phyloP scores from a whole-genome alignment of 768 basidiomycete genomes.

The button mushroom (Agaricus bisporus) region DNA sequence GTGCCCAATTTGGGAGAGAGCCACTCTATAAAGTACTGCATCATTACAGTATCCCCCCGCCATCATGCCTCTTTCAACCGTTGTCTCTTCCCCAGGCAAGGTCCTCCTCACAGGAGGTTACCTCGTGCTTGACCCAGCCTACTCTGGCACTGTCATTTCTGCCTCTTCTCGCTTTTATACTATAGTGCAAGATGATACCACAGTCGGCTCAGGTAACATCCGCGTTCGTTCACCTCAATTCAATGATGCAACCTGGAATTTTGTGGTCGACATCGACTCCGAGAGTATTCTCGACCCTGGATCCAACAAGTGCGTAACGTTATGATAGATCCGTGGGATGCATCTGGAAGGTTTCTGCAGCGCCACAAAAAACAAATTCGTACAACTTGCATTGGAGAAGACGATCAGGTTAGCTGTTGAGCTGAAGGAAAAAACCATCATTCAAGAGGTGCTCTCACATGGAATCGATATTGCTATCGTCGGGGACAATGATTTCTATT shows the following conservation, averaged over 20 bases:
- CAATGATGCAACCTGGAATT: slow-evolving; percentile 70
- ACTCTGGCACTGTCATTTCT: slow-evolving; percentile 84
- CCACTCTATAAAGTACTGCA: slow-evolving; percentile 11
- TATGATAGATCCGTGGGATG: slow-evolving; percentile 8
- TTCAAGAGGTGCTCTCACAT: slow-evolving; percentile 35
- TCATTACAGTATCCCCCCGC: slow-evolving; percentile 11
- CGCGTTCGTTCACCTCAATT: slow-evolving; percentile 91
- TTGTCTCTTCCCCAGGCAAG: slow-evolving; percentile 91
- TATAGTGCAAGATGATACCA: slow-evolving; percentile 41
- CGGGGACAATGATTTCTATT: slow-evolving; percentile 98
- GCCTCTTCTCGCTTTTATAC: slow-evolving; percentile 95
- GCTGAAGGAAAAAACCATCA: slow-evolving; percentile 35
- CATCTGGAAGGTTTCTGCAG: slow-evolving; percentile 18
- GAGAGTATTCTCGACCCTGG: slow-evolving; percentile 26
- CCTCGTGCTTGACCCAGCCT: slow-evolving; percentile 85
- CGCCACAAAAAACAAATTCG: slow-evolving; percentile 79
- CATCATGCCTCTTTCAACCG: slow-evolving; percentile 47
- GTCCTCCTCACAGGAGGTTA: slow-evolving; percentile 95
- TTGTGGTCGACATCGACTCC: slow-evolving; percentile 41
- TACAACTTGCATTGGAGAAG: slow-evolving; percentile 81
- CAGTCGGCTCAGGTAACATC: slow-evolving; percentile 37
- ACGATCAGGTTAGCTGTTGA: slow-evolving; percentile 67
- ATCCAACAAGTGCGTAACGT: slow-evolving; percentile 32
- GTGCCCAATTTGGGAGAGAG: slow-evolving; percentile 6
- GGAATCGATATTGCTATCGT: slow-evolving; percentile 77